phyloP scores from a whole-genome alignment of 2,329 filamentous ascomycete species.

The Coniochaeta prunicola region DNA sequence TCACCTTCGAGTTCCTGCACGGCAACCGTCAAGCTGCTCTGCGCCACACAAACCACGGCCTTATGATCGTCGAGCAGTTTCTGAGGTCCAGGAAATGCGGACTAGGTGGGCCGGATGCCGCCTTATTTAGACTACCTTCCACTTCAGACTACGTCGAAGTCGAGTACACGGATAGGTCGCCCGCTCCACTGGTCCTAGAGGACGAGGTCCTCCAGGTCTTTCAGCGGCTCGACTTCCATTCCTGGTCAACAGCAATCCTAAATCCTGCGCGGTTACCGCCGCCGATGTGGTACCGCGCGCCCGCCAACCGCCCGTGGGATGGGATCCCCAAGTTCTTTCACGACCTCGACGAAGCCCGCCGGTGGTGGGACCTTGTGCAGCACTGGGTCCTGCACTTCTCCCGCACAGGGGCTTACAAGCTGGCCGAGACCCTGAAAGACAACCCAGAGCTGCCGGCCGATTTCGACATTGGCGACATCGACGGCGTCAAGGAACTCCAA shows the following conservation, averaged over 20 bases:
- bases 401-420: constrained; percentile 11
- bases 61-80: constrained; percentile 27
- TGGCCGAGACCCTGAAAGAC: constrained; percentile 8
- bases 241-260: constrained; percentile 18
- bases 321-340: constrained; percentile 14
- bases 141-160: background rate
- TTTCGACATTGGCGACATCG: constrained; percentile 11
- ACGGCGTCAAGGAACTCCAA: constrained; percentile 9
- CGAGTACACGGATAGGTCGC: constrained; percentile 7
- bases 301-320: constrained; percentile 3
- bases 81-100: constrained; percentile 4
- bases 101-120: background rate
- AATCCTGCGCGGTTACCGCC: constrained; percentile 8
- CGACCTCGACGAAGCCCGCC: constrained; percentile 16
- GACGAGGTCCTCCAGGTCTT: constrained; percentile 20
- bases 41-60: constrained; percentile 27
- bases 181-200: constrained; percentile 15
- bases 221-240: constrained; percentile 20
- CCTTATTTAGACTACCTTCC: background rate
- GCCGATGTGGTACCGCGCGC: constrained; percentile 5
- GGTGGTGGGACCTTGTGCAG: constrained; percentile 21
- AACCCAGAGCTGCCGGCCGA: constrained; percentile 2
- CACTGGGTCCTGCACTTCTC: constrained; percentile 18
- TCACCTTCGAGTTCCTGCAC: constrained; percentile 28
- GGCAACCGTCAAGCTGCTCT: constrained; percentile 25